Evolutionary conservation across 1,139 yeast genomes (phyloP), one percentile per base, ranked within the genome.

Genomic region (Suhomyces wounanorum): DNA sequence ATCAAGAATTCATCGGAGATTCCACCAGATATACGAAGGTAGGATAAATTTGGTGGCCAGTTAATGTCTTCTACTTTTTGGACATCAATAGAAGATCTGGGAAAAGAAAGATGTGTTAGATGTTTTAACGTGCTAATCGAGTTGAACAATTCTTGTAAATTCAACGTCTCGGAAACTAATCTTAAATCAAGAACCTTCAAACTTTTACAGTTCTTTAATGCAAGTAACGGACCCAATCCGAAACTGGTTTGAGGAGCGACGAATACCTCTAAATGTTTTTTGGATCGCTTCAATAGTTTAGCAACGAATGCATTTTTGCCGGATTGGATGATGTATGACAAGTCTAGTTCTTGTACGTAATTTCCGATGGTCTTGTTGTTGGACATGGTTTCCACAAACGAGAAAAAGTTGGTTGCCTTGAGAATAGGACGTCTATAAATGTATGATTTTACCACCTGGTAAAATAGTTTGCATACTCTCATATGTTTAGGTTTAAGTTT

Each of bases 261-360:
- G 62, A 94, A 91, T 11, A 76, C 73, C 56, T 83, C 78, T 47
- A 94, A 69, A 45, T 77, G 78, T 23, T 77, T 67, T 10, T 90
- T 79, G 51, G 96, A 88, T 43, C 96, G 75, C 61, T 96, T 81
- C 51, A 94, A 70, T 6, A 94, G 65, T 57, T 88, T 86, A 1
- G 97, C 89, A 18, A 94, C 92, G 66, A 78, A 87, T 1, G 97
- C 94, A 68, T 91, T 94, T 63, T 89, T 91, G n/a, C 98, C 98
- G 41, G 90, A 80, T 66, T 94, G 98, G 51, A 90, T 83, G 48
- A 92, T 89, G 50, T 83, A 78, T 9, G 96, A 79, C 44, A 94
- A 72, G 63, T 94, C 95, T 35, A 94, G 73, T 13, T 72, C 72
- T 47, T 69, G 69, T 14, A 87, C 84, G 53, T 76, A 64, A 21